Evolutionary conservation across 805 yeast species (phyloP), one percentile per base, ranked within the genome.

Genomic region (Tetrapisispora phaffii): DNA sequence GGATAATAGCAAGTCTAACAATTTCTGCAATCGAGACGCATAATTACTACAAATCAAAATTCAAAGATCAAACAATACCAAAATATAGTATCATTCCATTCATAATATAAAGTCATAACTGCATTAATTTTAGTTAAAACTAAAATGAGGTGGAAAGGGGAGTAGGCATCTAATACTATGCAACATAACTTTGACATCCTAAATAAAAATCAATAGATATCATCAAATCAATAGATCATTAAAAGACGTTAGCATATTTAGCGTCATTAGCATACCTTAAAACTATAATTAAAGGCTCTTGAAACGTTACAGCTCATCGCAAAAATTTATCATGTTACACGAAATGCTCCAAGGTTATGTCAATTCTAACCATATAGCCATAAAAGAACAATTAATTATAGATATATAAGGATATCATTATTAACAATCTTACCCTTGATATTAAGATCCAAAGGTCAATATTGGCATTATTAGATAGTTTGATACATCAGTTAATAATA

Each of bases 21-120:
- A 67, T 75, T 2, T 76, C 85, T 17, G 75, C 86, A 1, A 47
- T 68, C 7, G 81, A 79, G 51, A 71, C 79, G 1, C 68, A 63
- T 49, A 55, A 59, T 10, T 81, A 63, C 58, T 81, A 82, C 58
- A 50, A 29, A 17, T 29, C 22, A 6, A 60, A 52, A 20, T 62
- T 58, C 35, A 49, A 48, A 21, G 45, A 44, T 9, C 48, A 51
- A 28, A 28, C 21, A 2, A 49, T 50, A 3, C 56, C 62, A 10
- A 35, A 34, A 7, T 56, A 50, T 36, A 49, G 58, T 20, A 46
- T 57, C 3, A 37, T 58, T 7, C 62, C 63, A 20, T 48, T 19
- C n/a, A 10, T 51, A 16, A 19, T 47, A 7, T 9, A 28, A 3
- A 28, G 34, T 8, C 34, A n/a, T n/a, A 31, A 31, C 13, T n/a